phyloP scores from a whole-genome alignment of 176 grass and related monocot species.

The sorghum (Sorghum bicolor) region DNA sequence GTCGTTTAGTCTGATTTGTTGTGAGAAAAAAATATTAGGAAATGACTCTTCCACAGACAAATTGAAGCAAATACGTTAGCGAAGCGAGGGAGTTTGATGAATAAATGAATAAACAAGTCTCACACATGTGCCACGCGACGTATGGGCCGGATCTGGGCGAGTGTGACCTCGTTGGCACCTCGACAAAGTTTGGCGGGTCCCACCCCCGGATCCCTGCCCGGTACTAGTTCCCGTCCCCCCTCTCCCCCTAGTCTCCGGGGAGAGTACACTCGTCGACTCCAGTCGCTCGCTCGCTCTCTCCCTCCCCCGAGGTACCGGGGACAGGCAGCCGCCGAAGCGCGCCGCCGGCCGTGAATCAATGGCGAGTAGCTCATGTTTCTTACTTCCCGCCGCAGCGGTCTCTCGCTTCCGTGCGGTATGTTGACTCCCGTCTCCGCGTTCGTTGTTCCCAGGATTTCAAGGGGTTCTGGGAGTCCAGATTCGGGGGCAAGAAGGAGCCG shows the following conservation, averaged over 20 bases:
- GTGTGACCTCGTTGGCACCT: not conserved
- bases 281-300: not conserved
- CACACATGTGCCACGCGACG: not conserved
- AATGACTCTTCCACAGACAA: too few species aligned
- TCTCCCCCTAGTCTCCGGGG: conserved; percentile 14
- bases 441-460: conserved; percentile 54
- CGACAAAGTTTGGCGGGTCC: not conserved
- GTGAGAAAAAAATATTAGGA: too few species aligned
- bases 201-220: not conserved
- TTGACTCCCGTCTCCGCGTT: not conserved
- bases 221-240: not conserved
- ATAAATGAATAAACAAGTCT: too few species aligned
- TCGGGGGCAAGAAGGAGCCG: conserved; percentile 47
- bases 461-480: conserved; percentile 74
- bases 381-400: not conserved
- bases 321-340: not conserved
- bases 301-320: not conserved
- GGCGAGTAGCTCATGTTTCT: not conserved
- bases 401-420: not conserved
- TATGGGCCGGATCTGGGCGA: conserved; percentile 7
- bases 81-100: too few species aligned
- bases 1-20: too few species aligned
- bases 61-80: too few species aligned
- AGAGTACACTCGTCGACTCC: conserved; percentile 23
- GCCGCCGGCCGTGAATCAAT: not conserved